phyloP scores from a whole-genome alignment of 345 rosid species.

The Citrus unshiu region DNA sequence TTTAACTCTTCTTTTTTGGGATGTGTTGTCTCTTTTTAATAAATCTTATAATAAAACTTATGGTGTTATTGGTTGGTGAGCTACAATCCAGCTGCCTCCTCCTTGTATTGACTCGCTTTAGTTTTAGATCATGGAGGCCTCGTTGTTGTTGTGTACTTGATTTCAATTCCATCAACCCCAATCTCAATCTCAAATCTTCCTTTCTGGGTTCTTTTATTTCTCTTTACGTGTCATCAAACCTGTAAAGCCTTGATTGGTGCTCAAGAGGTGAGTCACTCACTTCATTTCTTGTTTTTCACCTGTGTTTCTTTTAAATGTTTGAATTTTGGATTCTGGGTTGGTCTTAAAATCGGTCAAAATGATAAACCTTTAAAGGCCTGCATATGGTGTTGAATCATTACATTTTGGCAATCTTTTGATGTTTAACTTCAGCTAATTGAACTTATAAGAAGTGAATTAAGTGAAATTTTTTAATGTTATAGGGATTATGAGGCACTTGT shows the following conservation, averaged over 20 bases:
- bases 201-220: constrained; percentile 12
- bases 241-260: neutral
- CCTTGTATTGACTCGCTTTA: constrained; percentile 38
- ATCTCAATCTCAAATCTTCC: neutral
- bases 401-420: neutral
- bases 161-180: neutral
- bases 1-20: neutral
- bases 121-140: constrained; percentile 43
- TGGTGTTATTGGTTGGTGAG: constrained; percentile 43
- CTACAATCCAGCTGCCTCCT: constrained; percentile 60
- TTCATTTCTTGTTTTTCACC: neutral
- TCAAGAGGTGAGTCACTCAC: neutral
- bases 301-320: neutral
- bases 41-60: neutral
- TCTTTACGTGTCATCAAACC: neutral
- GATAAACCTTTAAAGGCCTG: neutral
- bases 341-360: neutral
- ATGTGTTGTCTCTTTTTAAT: neutral
- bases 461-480: neutral
- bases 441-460: neutral
- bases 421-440: neutral
- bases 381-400: neutral
- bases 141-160: constrained; percentile 27
- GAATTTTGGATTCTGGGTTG: constrained; percentile 14
- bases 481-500: too few species aligned